Percentiles rank a stretch among this genome's conserved stretches.
Conservation (phyloP, 2,329 filamentous ascomycete species). For the Arachnomyces sp. region DNA sequence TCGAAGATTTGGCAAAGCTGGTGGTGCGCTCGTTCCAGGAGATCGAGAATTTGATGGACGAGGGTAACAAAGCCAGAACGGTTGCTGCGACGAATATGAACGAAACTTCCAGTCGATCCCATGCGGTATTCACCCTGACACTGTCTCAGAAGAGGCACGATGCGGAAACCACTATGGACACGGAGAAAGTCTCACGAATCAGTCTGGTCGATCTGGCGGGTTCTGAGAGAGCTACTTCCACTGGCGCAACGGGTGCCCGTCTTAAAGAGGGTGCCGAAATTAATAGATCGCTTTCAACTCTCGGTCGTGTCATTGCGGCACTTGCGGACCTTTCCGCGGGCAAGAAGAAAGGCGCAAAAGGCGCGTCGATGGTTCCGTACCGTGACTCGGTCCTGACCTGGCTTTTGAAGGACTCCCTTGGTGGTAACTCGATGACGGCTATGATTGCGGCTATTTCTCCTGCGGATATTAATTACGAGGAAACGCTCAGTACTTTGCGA, state of each 20-base stretch:
- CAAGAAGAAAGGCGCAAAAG: conserved; percentile 61
- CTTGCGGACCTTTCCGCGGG: conserved; percentile 81
- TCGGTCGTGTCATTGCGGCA: conserved; percentile 94
- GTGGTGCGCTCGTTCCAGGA: conserved; percentile 89
- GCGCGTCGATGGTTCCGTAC: conserved; percentile 77
- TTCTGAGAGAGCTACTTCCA: conserved; percentile 94
- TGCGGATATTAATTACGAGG: conserved; percentile 97
- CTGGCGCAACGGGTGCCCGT: conserved; percentile 87
- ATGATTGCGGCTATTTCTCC: conserved; percentile 99
- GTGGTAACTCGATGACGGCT: conserved; percentile 97
- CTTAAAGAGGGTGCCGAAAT: conserved; percentile 98
- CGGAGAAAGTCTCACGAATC: conserved; percentile 96
- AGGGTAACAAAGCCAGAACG: conserved; percentile 96
- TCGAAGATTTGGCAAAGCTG: conserved; percentile 93
- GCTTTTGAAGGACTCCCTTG: conserved; percentile 91
- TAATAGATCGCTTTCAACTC: conserved; percentile 89
- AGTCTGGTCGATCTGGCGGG: conserved; percentile 95
- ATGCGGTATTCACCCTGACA: conserved; percentile 95
- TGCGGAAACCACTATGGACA: conserved; percentile 87
- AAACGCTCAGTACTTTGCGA: conserved; percentile 87
- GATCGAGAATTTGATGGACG: conserved; percentile 97
- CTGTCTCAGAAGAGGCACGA: conserved; percentile 91
- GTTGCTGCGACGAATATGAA: conserved; percentile 99
- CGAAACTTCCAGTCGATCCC: conserved; percentile 95
- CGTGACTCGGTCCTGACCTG: conserved; percentile 95